Percentiles rank a stretch among this genome's conserved stretches.
Evolutionary conservation across 129 eudicot genomes (phyloP).

Genomic region (Oenanthe sinensis): DNA sequence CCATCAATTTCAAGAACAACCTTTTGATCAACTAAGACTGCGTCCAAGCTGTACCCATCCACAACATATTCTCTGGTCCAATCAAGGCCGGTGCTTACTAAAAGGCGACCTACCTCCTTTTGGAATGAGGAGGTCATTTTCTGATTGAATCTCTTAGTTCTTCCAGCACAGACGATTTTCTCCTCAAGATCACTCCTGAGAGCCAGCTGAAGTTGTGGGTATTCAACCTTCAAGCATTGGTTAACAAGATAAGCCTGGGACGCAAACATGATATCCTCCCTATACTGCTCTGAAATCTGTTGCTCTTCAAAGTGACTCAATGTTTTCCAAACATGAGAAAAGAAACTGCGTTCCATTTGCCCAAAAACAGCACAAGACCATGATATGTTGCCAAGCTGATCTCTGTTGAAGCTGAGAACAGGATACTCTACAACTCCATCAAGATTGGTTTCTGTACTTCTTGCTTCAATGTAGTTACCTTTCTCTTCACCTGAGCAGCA

Average conservation of each 20-base stretch:
- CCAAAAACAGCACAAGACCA: conserved; percentile 99
- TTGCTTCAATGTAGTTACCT: conserved; percentile 11
- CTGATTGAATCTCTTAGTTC: conserved; percentile 71
- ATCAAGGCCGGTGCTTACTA: conserved; percentile 75
- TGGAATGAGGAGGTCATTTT: conserved; percentile 81
- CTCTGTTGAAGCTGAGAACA: conserved; percentile 44
- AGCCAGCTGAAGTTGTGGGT: conserved; percentile 45
- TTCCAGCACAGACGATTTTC: conserved; percentile 63
- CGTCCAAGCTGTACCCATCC: conserved; percentile 85
- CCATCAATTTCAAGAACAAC: conserved; percentile 93
- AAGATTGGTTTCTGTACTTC: conserved; percentile 10
- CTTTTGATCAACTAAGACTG: conserved; percentile 60
- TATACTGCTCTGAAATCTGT: conserved; percentile 54
- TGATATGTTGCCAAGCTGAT: conserved; percentile 72
- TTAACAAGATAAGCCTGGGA: conserved; percentile 75
- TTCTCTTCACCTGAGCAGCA: conserved; percentile 19
- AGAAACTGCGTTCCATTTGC: conserved; percentile 45
- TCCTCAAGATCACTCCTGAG: conserved; percentile 54
- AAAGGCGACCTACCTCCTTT: conserved; percentile 80
- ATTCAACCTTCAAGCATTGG: conserved; percentile 74
- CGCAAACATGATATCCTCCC: conserved; percentile 92
- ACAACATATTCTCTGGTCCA: conserved; percentile 71
- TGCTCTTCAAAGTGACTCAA: conserved; percentile 51
- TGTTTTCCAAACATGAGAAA: conserved; percentile 60
- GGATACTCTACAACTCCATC: conserved; percentile 14